Evolutionary conservation across 2,329 filamentous ascomycete species (phyloP).

Genomic region (Ophiocordyceps polyrhachis-furcata): DNA sequence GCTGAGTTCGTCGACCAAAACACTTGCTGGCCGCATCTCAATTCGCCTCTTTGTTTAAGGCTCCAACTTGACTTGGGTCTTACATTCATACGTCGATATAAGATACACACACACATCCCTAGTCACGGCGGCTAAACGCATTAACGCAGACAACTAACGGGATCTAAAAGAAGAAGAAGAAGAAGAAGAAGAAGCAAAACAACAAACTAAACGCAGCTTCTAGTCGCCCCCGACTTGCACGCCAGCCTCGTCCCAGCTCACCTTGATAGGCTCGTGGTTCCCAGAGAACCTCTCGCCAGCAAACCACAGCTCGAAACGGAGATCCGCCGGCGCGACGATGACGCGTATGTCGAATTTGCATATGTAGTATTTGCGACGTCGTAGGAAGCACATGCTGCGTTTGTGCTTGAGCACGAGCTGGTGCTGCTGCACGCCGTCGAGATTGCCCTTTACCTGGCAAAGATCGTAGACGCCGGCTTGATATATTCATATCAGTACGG

Average conservation of each 20-base stretch:
- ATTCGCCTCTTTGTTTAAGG: too few species aligned
- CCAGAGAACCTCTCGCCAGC: slow-evolving; percentile 9
- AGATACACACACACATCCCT: too few species aligned
- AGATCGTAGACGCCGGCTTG: slow-evolving; percentile 18
- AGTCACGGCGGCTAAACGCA: too few species aligned
- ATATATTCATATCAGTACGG: too few species aligned
- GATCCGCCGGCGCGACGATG: slow-evolving; percentile 34
- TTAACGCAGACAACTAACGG: too few species aligned
- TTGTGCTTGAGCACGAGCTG: slow-evolving; percentile 20
- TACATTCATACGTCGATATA: too few species aligned
- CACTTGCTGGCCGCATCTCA: too few species aligned
- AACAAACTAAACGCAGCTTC: too few species aligned
- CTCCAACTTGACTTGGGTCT: too few species aligned
- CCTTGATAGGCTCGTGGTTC: slow-evolving; percentile 6
- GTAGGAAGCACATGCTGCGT: slow-evolving; percentile 13
- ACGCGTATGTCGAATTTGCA: slow-evolving; percentile 31
- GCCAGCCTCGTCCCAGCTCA: slow-evolving; percentile 5
- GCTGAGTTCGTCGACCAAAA: too few species aligned
- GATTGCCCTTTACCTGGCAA: slow-evolving; percentile 21
- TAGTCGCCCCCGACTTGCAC: background rate
- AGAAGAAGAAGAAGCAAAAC: too few species aligned
- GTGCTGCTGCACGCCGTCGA: slow-evolving; percentile 18
- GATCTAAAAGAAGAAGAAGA: too few species aligned
- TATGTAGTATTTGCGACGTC: slow-evolving; percentile 18
- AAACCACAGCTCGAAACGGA: slow-evolving; percentile 26